Percentiles rank a stretch among this genome's conserved stretches.
Evolutionary conservation across 1,284 basidiomycete species (phyloP).

Genomic region (Schizophyllum commune): DNA sequence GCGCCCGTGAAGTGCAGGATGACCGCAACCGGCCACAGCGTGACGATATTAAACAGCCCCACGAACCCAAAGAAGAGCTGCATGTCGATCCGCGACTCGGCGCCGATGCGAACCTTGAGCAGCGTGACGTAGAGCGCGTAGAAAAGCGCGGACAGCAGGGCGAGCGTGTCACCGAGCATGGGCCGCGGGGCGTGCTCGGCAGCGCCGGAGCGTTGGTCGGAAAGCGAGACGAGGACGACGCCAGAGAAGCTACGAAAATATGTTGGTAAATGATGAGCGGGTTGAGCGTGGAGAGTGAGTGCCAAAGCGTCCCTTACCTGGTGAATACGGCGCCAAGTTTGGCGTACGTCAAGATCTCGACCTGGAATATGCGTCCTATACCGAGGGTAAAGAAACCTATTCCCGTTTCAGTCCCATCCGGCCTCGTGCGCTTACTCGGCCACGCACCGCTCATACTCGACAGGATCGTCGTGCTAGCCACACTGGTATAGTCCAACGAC

Average conservation of each 20-base stretch:
- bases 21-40: slow-evolving; percentile 77
- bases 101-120: slow-evolving; percentile 81
- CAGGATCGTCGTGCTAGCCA: slow-evolving; percentile 86
- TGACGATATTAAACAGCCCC: slow-evolving; percentile 81
- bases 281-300: no score
- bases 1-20: slow-evolving; percentile 71
- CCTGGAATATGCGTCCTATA: slow-evolving; percentile 76
- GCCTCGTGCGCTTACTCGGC: background rate
- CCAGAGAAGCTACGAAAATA: no score
- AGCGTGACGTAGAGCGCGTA: slow-evolving; percentile 92
- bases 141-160: slow-evolving; percentile 76
- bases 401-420: no score
- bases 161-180: slow-evolving; percentile 71
- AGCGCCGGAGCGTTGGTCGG: slow-evolving; percentile 44
- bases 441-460: slow-evolving; percentile 81
- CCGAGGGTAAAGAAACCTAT: slow-evolving; percentile 91
- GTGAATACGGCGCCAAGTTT: slow-evolving; percentile 79
- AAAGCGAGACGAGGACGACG: slow-evolving; percentile 79
- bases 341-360: slow-evolving; percentile 70
- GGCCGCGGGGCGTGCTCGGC: slow-evolving; percentile 15
- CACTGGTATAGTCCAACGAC: slow-evolving; percentile 77
- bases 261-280: no score
- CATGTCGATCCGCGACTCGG: slow-evolving; percentile 87
- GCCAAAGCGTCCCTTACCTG: no score
- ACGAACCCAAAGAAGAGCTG: slow-evolving; percentile 93